Base-by-base conservation (phyloP, 2,329 filamentous ascomycete species). In the Penicillium sclerotigenum region DNA sequence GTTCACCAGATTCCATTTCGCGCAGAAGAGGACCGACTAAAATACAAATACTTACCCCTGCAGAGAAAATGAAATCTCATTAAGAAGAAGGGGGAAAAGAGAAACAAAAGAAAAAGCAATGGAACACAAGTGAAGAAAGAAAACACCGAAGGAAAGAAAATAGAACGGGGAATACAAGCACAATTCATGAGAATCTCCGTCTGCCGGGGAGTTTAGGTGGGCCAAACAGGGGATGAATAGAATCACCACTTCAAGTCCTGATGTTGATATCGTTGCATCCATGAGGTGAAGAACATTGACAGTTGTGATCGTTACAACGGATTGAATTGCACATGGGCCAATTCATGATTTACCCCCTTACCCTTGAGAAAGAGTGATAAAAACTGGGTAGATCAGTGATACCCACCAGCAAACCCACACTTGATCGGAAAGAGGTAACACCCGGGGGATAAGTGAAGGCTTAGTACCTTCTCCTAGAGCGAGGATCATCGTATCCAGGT, bases 401-500 rank as follows among this genome's bases (percentile, higher is more conserved):
- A 78, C 75, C 75, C 73, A 78, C 74, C 73, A 74, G 71, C 70
- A 73, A 71, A 75, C 68, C 68, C 59, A 67, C 60, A 60, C 56
- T 60, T 54, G 59, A 59, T 54, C 61, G 52, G 56, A 52, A 56
- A 58, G 41, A 56, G 56, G 52, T 52, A 55, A 55, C 52, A 51
- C 54, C 55, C 59, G 45, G 59, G 51, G 53, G 36, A 29, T 38
- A 46, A 51, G 42, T 29, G 42, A 40, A 34, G 41, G 41, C 43
- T 73, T 75, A 86, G 71, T 86, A 87, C 69, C 84, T 79, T 69
- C 84, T 79, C 70, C 83, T 81, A 65, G 78, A 79, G 65, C 84
- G 80, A 48, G 80, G 79, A 74, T 96, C 92, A 70, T 96, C 91
- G 76, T 92, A 87, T 63, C 84, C 83, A 71, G 47, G 47, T 29